Evolutionary conservation across 2,329 filamentous ascomycete genomes (phyloP).

Genomic region (Microascus cirrosus): DNA sequence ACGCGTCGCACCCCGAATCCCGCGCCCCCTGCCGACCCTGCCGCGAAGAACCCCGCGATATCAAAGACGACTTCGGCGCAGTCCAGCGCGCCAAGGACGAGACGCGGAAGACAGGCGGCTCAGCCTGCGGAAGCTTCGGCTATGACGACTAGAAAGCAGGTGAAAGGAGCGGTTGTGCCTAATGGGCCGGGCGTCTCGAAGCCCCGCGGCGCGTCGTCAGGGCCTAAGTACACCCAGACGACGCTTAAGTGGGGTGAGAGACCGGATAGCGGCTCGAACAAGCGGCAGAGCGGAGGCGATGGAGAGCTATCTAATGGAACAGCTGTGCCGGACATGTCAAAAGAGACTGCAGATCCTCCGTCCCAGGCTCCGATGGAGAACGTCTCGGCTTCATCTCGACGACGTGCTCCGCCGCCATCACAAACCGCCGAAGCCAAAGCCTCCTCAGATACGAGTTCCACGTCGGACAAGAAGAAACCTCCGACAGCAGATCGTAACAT

Average conservation of each 20-base stretch:
- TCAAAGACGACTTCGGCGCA: background rate
- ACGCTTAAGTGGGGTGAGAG: slow-evolving; percentile 13
- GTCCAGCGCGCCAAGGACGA: background rate
- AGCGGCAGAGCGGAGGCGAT: slow-evolving; percentile 24
- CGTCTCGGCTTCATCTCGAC: slow-evolving; percentile 7
- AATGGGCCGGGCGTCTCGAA: slow-evolving; percentile 11
- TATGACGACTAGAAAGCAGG: background rate
- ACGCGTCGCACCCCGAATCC: slow-evolving; percentile 19
- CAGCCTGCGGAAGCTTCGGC: background rate
- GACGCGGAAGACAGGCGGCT: background rate
- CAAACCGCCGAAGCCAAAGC: background rate
- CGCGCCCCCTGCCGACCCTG: slow-evolving; percentile 18
- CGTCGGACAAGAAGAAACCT: slow-evolving; percentile 14
- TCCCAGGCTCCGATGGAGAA: background rate
- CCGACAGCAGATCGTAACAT: slow-evolving; percentile 61
- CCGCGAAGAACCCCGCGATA: slow-evolving; percentile 13
- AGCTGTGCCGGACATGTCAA: slow-evolving; percentile 9
- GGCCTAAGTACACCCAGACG: slow-evolving; percentile 4
- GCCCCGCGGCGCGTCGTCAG: slow-evolving; percentile 6
- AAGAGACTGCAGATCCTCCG: slow-evolving; percentile 11
- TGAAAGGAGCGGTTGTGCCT: slow-evolving; percentile 5
- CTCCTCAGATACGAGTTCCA: slow-evolving; percentile 16
- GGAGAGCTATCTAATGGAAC: slow-evolving; percentile 25
- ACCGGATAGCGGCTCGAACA: slow-evolving; percentile 15
- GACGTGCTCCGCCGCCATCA: background rate